Percentiles rank a stretch among this genome's conserved stretches.
Evolutionary conservation across 2,329 filamentous ascomycete species (phyloP).

Genomic region (Fusarium mexicanum): DNA sequence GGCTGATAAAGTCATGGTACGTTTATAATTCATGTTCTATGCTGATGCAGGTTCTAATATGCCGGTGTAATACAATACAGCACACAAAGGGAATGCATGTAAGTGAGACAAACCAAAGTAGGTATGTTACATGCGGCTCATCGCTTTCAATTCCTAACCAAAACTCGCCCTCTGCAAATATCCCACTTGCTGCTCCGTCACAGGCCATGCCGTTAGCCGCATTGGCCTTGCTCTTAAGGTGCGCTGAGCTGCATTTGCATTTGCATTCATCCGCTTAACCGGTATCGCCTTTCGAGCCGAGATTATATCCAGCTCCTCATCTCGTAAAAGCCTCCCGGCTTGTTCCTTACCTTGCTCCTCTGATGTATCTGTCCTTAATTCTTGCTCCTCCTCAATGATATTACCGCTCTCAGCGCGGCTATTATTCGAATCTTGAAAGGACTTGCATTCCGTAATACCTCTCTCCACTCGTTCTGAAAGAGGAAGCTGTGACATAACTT

Average conservation of each 20-base stretch:
- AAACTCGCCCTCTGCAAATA: conserved; percentile 27
- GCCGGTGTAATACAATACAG: not conserved
- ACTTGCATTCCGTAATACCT: conserved; percentile 18
- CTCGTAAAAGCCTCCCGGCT: not conserved
- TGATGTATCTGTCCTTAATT: not conserved
- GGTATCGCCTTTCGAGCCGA: not conserved
- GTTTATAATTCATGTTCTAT: conserved; percentile 17
- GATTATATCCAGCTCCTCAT: conserved; percentile 1
- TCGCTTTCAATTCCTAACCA: conserved; percentile 4
- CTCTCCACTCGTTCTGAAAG: not conserved
- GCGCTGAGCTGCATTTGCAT: not conserved
- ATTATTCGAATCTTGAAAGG: conserved; percentile 4
- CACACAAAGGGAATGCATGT: conserved; percentile 1
- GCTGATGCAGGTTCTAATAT: not conserved
- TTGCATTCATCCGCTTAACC: conserved; percentile 17
- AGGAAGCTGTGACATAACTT: conserved; percentile 10
- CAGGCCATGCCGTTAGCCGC: conserved; percentile 31
- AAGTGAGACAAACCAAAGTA: not conserved
- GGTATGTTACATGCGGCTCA: conserved; percentile 27
- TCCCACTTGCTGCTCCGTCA: conserved; percentile 20
- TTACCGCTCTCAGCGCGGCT: not conserved
- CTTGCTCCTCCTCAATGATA: not conserved
- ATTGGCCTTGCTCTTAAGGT: conserved; percentile 13
- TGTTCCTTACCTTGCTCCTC: not conserved
- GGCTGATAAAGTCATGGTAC: not conserved